Base-by-base conservation (phyloP, 129 eudicot species). In the Escallonia rubra region DNA sequence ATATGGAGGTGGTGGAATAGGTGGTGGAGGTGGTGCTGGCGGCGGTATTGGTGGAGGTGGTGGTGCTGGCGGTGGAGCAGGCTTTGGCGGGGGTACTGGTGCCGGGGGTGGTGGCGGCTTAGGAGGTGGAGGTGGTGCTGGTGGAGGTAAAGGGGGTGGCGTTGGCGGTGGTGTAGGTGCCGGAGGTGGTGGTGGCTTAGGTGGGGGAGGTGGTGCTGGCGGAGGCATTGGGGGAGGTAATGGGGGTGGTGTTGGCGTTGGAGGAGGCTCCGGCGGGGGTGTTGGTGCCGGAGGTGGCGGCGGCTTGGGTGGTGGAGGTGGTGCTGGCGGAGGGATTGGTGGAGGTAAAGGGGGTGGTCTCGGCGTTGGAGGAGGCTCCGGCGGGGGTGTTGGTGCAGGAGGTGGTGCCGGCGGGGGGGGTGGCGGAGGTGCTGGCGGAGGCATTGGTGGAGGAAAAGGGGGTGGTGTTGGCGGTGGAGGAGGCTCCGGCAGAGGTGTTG, bases 301-400 rank as follows among this genome's bases (percentile, higher is more conserved):
- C 5, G 81, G 81, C 10, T 62, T 57, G 48, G 83, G 83, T 4
- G 75, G 68, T 42, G 83, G 79, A 52, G 68, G 70, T 1, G 82
- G 82, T 46, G 51, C 34, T 23, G 34, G n/a, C 50, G 68, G 70
- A 3, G 83, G 83, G 15, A 63, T 68, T 15, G 83, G 83, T 10
- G 74, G 68, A 56, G 83, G 79, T 12, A 60, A 74, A 0, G 83
- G 83, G 7, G 51, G 51, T 6, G 51, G 51, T 2, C 14, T 79
- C 6, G 83, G 82, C 10, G 69, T 62, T 4, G 78, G 78, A 10
- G 69, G 68, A 4, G 78, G 78, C 11, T 73, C 77, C 3, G 65
- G 72, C 7, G 82, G 82, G 7, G 65, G 65, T 4, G 5, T 64
- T 2, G 69, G 69, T 8, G 8, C 41, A 2, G 43, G 69, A 7